These are phyloP conservation scores for Globisporangium yorkense DNA, from an alignment of 352 stramenopile genomes.

Conservation along the genomic window DNA sequence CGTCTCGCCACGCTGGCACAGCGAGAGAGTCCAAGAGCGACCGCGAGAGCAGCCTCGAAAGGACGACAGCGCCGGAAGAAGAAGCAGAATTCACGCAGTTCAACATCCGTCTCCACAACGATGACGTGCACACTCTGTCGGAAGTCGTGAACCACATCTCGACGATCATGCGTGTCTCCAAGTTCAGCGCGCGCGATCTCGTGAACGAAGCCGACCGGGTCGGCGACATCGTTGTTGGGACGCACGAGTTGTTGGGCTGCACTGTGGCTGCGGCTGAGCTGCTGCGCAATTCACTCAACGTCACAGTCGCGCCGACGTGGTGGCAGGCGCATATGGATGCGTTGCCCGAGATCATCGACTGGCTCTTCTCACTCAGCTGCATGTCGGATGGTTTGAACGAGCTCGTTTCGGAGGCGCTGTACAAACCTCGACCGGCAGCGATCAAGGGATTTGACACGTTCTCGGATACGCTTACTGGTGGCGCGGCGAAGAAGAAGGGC, in stretches of 20 bases:
- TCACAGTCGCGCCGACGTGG: slow-evolving; percentile 62
- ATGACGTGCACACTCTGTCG: slow-evolving; percentile 73
- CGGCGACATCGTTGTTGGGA: slow-evolving; percentile 45
- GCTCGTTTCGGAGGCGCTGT: slow-evolving; percentile 59
- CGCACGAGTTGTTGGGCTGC: slow-evolving; percentile 43
- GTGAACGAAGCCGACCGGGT: slow-evolving; percentile 57
- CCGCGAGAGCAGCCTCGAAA: slow-evolving; percentile 3
- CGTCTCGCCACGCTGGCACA: slow-evolving; percentile 10
- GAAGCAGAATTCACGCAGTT: slow-evolving; percentile 23
- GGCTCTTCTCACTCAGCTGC: slow-evolving; percentile 65
- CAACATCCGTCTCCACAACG: slow-evolving; percentile 75
- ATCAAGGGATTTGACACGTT: slow-evolving; percentile 29
- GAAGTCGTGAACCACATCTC: slow-evolving; percentile 71
- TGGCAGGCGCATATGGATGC: slow-evolving; percentile 61
- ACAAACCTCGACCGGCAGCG: slow-evolving; percentile 32
- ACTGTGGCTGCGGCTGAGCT: slow-evolving; percentile 38
- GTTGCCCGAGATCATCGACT: slow-evolving; percentile 52
- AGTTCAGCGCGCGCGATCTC: slow-evolving; percentile 32
- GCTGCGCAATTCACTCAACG: slow-evolving; percentile 58
- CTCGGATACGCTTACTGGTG: slow-evolving; percentile 19
- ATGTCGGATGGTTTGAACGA: slow-evolving; percentile 66
- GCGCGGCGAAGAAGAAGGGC: slow-evolving; percentile 4
- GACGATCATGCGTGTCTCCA: slow-evolving; percentile 46
- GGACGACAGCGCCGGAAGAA: neutral
- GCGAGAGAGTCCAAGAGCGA: slow-evolving; percentile 19